Evolutionary conservation across 768 basidiomycete species (phyloP).

Genomic region (Artomyces pyxidatus): DNA sequence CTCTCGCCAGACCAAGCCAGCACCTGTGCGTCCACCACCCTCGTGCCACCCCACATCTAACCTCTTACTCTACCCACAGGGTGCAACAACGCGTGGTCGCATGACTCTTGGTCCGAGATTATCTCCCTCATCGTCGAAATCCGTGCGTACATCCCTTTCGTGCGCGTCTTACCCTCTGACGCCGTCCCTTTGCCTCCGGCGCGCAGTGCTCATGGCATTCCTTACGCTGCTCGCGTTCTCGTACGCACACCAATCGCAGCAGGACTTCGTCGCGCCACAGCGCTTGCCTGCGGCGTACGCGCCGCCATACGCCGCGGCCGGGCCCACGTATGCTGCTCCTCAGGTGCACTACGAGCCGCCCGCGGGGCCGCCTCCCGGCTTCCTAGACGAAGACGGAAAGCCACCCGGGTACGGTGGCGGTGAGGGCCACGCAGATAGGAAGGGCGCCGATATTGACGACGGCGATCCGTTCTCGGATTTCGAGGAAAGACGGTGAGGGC

Average conservation of each 20-base stretch:
- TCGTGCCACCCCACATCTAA: neutral
- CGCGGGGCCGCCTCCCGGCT: slow-evolving; percentile 36
- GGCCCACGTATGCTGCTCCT: slow-evolving; percentile 16
- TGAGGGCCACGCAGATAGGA: slow-evolving; percentile 11
- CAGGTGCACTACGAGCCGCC: slow-evolving; percentile 37
- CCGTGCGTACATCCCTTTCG: slow-evolving; percentile 33
- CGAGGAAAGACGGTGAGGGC: no score
- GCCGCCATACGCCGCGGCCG: slow-evolving; percentile 20
- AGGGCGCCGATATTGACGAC: slow-evolving; percentile 14
- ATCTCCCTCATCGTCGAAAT: slow-evolving; percentile 50
- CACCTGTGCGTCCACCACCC: slow-evolving; percentile 35
- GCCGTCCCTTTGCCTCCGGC: neutral
- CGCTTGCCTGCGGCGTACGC: slow-evolving; percentile 19
- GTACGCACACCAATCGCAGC: slow-evolving; percentile 69
- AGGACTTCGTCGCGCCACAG: slow-evolving; percentile 38
- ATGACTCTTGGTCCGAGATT: slow-evolving; percentile 63
- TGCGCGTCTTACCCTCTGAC: neutral
- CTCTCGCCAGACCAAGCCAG: slow-evolving; percentile 31
- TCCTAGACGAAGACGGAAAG: slow-evolving; percentile 29
- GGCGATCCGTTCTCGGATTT: slow-evolving; percentile 54
- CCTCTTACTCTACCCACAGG: slow-evolving; percentile 32
- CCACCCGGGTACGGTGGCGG: slow-evolving; percentile 40
- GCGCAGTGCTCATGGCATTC: slow-evolving; percentile 44
- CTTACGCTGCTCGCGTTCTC: slow-evolving; percentile 59
- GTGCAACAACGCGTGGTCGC: slow-evolving; percentile 53